Conservation (phyloP, 768 basidiomycete genomes). For the Serendipita indica region DNA sequence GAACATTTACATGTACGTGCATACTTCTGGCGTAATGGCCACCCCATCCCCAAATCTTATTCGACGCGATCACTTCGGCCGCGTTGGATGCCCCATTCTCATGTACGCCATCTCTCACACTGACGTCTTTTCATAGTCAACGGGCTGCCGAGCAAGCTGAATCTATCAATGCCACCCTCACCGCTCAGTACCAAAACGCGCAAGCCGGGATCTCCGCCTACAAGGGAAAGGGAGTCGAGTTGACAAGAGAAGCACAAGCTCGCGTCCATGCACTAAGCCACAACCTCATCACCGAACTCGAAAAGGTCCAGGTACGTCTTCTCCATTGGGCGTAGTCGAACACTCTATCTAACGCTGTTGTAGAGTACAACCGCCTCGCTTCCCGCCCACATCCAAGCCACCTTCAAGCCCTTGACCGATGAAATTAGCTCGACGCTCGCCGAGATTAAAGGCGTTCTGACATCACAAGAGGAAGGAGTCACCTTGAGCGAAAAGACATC, state of each 20-base stretch:
- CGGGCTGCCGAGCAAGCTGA: conserved; percentile 54
- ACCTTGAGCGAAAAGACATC: conserved; percentile 47
- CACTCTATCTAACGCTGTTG: conserved; percentile 4
- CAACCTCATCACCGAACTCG: conserved; percentile 49
- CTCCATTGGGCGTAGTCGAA: background rate
- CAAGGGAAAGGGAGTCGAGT: conserved; percentile 14
- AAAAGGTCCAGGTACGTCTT: conserved; percentile 34
- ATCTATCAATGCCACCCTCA: conserved; percentile 42
- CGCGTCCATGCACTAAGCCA: conserved; percentile 48
- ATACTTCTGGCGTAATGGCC: background rate
- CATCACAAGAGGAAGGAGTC: conserved; percentile 33
- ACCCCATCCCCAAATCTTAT: conserved; percentile 8
- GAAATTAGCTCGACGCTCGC: conserved; percentile 38
- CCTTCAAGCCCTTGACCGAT: conserved; percentile 42
- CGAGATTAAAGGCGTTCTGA: conserved; percentile 28
- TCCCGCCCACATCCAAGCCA: conserved; percentile 38
- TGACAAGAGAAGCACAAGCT: conserved; percentile 29
- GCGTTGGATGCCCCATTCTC: background rate
- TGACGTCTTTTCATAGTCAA: conserved; percentile 31
- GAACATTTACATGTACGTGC: conserved; percentile 44
- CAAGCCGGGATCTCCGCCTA: conserved; percentile 17
- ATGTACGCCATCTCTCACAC: conserved; percentile 12
- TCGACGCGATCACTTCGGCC: background rate
- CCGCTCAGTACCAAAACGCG: conserved; percentile 30
- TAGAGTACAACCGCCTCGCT: conserved; percentile 42